Conservation (phyloP, 176 grass and related monocot genomes). For the Zea mays region DNA sequence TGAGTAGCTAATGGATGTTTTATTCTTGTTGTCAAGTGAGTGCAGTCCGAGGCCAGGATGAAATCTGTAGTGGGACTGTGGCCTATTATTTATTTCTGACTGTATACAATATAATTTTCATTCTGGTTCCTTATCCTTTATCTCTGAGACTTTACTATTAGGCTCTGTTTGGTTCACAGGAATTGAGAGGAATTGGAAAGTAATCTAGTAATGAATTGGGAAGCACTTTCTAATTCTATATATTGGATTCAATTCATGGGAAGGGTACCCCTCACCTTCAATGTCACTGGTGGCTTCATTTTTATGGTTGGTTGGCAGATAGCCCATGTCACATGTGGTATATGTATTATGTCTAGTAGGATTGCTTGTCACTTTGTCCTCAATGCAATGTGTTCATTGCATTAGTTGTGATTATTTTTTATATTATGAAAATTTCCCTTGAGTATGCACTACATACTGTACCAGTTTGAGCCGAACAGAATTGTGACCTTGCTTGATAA, state of each 20-base stretch:
- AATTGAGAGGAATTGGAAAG: too few species aligned
- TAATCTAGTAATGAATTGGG: too few species aligned
- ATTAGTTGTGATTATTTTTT: neutral
- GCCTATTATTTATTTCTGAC: neutral
- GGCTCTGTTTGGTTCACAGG: too few species aligned
- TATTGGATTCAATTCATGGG: too few species aligned
- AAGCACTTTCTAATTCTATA: too few species aligned
- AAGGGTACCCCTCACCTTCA: neutral
- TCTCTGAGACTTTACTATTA: neutral
- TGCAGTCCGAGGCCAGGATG: neutral
- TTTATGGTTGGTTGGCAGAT: neutral
- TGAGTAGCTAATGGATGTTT: neutral
- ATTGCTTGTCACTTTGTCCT: neutral
- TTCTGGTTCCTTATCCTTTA: neutral
- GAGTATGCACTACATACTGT: neutral
- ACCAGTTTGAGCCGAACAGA: conserved; percentile 5
- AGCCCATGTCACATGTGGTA: neutral
- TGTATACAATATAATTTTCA: neutral
- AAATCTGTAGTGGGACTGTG: neutral
- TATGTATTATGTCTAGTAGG: neutral
- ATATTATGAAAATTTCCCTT: neutral
- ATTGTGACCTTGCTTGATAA: conserved; percentile 24
- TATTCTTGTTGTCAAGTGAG: neutral
- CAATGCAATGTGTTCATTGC: neutral
- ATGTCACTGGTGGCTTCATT: neutral